A percentile compares a stretch with the other conserved stretches of the same genome.
phyloP scores from a whole-genome alignment of 768 basidiomycete genomes.

The Mycena kentingensis region DNA sequence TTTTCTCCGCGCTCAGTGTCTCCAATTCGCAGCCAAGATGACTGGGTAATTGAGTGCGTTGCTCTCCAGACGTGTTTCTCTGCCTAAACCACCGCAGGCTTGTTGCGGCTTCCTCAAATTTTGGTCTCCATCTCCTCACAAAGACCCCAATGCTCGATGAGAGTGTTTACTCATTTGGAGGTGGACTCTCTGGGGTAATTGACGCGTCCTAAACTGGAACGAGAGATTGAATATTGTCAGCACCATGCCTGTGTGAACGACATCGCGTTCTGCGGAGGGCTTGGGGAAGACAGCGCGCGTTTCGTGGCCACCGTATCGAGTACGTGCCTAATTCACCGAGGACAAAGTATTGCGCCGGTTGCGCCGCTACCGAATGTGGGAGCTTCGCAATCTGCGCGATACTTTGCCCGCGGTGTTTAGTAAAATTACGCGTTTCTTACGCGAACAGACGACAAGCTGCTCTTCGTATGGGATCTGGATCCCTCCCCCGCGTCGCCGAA shows the following conservation, averaged over 20 bases:
- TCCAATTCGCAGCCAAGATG: constrained; percentile 54
- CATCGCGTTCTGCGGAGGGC: constrained; percentile 79
- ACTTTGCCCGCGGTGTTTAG: constrained; percentile 6
- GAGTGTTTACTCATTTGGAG: constrained; percentile 69
- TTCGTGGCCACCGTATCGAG: constrained; percentile 85
- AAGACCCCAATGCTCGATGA: constrained; percentile 52
- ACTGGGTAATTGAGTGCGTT: constrained; percentile 74
- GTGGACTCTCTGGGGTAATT: constrained; percentile 63
- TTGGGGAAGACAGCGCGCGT: constrained; percentile 62
- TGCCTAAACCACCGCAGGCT: constrained; percentile 47
- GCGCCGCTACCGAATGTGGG: too few species aligned
- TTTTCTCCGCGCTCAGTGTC: constrained; percentile 76
- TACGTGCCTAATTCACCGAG: too few species aligned
- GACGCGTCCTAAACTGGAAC: neutral
- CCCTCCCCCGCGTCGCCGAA: constrained; percentile 44
- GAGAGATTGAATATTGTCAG: neutral
- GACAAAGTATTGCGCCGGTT: too few species aligned
- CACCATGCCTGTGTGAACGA: constrained; percentile 80
- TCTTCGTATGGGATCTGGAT: constrained; percentile 86
- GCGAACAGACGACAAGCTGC: constrained; percentile 78
- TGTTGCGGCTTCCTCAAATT: constrained; percentile 66
- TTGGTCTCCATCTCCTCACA: constrained; percentile 68
- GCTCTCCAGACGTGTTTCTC: neutral
- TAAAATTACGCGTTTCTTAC: constrained; percentile 10
- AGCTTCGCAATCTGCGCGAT: too few species aligned